Conservation (phyloP, 495 filamentous ascomycete genomes). For the Hyaloscypha hepaticicola region DNA sequence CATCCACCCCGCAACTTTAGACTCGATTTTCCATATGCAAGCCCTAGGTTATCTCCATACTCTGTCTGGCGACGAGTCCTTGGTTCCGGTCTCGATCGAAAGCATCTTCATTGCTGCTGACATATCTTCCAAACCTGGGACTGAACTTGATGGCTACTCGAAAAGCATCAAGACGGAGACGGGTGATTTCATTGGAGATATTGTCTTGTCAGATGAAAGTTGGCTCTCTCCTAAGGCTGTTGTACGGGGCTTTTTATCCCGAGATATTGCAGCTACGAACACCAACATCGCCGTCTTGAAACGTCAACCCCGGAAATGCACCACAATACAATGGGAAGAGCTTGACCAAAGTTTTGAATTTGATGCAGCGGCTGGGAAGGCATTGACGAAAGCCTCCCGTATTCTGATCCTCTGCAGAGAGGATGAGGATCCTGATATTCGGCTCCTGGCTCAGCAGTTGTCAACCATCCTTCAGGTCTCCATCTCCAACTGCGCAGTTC, state of each 20-base stretch:
- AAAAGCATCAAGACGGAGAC: neutral
- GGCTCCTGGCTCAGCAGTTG: too few relatives aligned
- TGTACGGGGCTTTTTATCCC: conserved; percentile 11
- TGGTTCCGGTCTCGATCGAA: conserved; percentile 29
- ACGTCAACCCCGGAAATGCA: neutral
- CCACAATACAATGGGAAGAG: too few relatives aligned
- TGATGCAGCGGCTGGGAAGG: too few relatives aligned
- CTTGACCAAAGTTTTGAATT: too few relatives aligned
- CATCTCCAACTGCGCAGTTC: too few relatives aligned
- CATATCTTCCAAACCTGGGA: conserved; percentile 10
- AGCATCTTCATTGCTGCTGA: conserved; percentile 27
- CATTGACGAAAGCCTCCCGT: too few relatives aligned
- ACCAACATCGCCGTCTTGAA: neutral
- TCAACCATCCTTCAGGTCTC: too few relatives aligned
- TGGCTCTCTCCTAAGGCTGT: conserved; percentile 14
- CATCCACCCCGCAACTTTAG: conserved; percentile 45
- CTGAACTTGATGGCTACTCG: conserved; percentile 16
- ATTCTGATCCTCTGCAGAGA: too few relatives aligned
- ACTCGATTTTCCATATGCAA: conserved; percentile 28
- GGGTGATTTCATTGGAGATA: conserved; percentile 13
- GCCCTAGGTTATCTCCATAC: conserved; percentile 15
- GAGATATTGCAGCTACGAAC: conserved; percentile 8
- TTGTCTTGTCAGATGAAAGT: conserved; percentile 18
- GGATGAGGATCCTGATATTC: too few relatives aligned
- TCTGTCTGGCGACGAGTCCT: conserved; percentile 18